Conservation (phyloP, 208 protist genomes). For the Leishmania mexicana region DNA sequence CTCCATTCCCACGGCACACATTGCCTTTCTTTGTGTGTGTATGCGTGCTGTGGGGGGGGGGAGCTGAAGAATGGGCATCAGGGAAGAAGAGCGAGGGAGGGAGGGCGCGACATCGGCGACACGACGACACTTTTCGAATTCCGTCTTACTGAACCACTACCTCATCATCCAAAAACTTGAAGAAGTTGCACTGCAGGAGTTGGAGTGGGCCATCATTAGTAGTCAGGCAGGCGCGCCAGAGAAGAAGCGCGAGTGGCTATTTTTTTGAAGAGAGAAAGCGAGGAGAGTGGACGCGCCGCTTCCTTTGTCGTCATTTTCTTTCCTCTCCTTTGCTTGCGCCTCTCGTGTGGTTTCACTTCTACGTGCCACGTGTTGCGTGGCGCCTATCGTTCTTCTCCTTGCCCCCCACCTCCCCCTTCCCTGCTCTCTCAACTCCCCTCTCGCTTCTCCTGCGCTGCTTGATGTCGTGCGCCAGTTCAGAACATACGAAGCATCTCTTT, state of each 20-base stretch:
- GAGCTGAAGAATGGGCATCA: neutral
- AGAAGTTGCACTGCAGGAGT: neutral
- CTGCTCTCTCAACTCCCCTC: neutral
- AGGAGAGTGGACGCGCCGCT: neutral
- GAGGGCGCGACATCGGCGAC: neutral
- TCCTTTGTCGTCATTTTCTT: neutral
- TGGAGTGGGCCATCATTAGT: neutral
- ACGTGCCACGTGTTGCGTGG: neutral
- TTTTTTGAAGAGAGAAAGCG: neutral
- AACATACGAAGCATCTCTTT: neutral
- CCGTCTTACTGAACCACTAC: neutral
- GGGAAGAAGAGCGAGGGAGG: too few species aligned
- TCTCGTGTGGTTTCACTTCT: neutral
- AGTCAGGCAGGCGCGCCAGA: neutral
- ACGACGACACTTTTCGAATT: neutral
- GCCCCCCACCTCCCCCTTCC: neutral
- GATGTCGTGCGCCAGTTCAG: neutral
- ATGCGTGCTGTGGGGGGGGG: neutral
- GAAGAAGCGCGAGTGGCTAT: neutral
- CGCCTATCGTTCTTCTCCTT: neutral
- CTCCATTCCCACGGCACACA: neutral
- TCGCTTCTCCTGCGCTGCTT: neutral
- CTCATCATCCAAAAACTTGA: neutral
- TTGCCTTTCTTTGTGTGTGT: constrained; percentile 13
- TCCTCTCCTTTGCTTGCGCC: neutral